Evolutionary conservation across 2,329 filamentous ascomycete species (phyloP).

Genomic region (Fusarium brachygibbosum): DNA sequence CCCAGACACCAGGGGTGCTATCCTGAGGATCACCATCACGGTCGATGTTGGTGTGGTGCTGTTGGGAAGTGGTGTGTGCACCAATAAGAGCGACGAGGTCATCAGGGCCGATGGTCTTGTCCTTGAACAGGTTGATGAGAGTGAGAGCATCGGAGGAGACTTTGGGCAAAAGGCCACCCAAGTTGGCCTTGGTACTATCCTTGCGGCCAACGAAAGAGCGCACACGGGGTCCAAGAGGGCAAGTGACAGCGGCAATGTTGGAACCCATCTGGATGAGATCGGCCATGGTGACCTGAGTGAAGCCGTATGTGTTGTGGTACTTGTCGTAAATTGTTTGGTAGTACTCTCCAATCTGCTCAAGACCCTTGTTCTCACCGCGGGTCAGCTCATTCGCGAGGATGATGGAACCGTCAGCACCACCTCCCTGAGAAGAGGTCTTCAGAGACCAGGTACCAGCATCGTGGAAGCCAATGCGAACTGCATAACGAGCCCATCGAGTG

Average conservation of each 20-base stretch:
- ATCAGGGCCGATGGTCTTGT: conserved; percentile 66
- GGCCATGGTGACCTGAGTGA: conserved; percentile 61
- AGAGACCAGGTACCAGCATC: conserved; percentile 62
- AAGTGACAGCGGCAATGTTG: conserved; percentile 64
- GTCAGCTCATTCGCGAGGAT: conserved; percentile 57
- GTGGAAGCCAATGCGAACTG: conserved; percentile 64
- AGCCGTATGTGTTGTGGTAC: conserved; percentile 53
- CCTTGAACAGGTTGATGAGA: conserved; percentile 63
- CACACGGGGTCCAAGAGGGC: conserved; percentile 62
- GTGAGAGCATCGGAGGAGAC: conserved; percentile 60
- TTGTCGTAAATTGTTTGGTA: conserved; percentile 58
- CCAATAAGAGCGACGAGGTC: conserved; percentile 68
- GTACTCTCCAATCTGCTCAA: conserved; percentile 59
- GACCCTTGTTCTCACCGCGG: conserved; percentile 61
- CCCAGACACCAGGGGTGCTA: conserved; percentile 66
- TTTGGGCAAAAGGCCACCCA: conserved; percentile 60
- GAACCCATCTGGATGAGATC: conserved; percentile 68
- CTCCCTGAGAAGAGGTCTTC: conserved; percentile 50
- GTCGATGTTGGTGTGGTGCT: conserved; percentile 59
- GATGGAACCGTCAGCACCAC: conserved; percentile 63
- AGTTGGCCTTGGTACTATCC: conserved; percentile 58
- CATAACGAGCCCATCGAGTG: conserved; percentile 59
- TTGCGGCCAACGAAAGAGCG: conserved; percentile 65
- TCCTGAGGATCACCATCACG: conserved; percentile 64
- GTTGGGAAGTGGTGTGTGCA: conserved; percentile 66